These are phyloP conservation scores for Tetradesmus lagerheimii DNA, from an alignment of 139 green algal species.

Conservation along the genomic window DNA sequence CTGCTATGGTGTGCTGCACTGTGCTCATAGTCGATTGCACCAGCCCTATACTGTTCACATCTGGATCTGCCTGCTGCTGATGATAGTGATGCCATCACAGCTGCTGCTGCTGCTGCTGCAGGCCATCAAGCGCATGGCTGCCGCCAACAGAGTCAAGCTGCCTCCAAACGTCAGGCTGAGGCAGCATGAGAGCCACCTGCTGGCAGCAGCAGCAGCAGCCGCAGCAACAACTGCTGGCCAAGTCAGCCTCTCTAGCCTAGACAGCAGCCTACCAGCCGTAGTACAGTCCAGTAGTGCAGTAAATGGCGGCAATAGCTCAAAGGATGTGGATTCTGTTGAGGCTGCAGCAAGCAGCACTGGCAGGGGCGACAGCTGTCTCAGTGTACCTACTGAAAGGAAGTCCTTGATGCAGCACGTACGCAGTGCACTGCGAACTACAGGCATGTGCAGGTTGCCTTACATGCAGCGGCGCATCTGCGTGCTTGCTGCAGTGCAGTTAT, in stretches of 20 bases:
- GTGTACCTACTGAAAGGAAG: background rate
- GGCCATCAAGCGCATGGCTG: background rate
- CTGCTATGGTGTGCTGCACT: no score
- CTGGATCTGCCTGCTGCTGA: background rate
- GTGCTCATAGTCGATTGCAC: no score
- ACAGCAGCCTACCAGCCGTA: background rate
- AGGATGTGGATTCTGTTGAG: background rate
- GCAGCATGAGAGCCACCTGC: conserved; percentile 10
- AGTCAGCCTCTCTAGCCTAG: background rate
- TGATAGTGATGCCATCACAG: background rate
- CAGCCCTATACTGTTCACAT: no score
- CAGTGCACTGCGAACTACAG: background rate
- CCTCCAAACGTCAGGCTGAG: background rate
- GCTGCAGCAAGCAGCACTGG: background rate
- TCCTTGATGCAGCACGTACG: background rate
- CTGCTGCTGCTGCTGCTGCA: background rate
- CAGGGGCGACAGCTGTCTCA: background rate
- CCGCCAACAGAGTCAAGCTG: background rate
- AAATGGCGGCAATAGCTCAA: background rate
- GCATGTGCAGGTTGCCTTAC: background rate
- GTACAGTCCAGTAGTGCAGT: background rate
- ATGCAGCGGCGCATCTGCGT: background rate
- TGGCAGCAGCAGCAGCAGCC: background rate
- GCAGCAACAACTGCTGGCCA: background rate
- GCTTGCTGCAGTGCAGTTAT: no score